Evolutionary conservation across 768 basidiomycete genomes (phyloP), one percentile per base, ranked within the genome.

Genomic region (Clathrus columnatus): DNA sequence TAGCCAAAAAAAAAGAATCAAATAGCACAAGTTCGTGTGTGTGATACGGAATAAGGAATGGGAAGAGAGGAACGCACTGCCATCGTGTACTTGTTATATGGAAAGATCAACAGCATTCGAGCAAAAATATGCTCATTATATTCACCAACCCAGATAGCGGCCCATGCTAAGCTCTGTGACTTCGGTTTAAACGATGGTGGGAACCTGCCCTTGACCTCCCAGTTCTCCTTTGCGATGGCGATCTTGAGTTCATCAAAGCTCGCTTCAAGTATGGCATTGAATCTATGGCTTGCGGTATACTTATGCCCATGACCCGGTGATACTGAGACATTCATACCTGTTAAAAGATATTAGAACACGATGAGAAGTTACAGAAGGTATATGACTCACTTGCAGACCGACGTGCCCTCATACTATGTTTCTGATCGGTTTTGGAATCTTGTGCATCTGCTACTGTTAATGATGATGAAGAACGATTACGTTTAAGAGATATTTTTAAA

Each of bases 1-100:
- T 28, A 27, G 42, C 28, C 6, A 18, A 17, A 51, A 23, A 16
- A 42, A 5, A 54, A 47, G 26, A 43, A 46, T 44, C n/a, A 52
- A 41, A 18, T 53, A 27, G 27, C 32, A 36, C 23, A 29, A 24
- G 32, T 30, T 41, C n/a, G n/a, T n/a, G n/a, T n/a, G n/a, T n/a
- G n/a, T n/a, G n/a, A n/a, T n/a, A n/a, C n/a, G n/a, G n/a, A n/a
- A 41, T 30, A 43, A 8, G 11, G 41, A 23, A 30, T 50, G 0
- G 28, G 46, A 50, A 17, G 36, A n/a, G 32, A 24, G 5, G 5
- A 17, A 75, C 84, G 50, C 53, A 88, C 85, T 49, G 79, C 87
- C 84, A 97, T 92, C 0, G 91, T 95, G 67, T 89, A 99, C 60
- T 85, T 84, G 72, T 99, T 99, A 65, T 97, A 98, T 0, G 92